phyloP scores from a whole-genome alignment of 2,329 filamentous ascomycete genomes.

The Torrubiella hemipterigena region DNA sequence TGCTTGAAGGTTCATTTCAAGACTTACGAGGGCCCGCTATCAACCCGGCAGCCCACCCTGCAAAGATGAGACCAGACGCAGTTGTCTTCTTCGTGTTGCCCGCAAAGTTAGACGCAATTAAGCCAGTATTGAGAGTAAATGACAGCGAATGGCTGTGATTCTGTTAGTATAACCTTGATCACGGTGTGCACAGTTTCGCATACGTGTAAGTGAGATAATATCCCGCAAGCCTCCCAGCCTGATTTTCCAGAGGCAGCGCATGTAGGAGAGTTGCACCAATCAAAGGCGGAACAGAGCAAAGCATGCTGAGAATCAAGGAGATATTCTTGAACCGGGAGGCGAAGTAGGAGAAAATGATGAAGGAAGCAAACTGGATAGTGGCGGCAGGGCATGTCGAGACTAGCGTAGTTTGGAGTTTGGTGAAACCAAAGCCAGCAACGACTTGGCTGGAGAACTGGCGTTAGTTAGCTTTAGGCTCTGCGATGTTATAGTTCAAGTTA shows the following conservation, averaged over 20 bases:
- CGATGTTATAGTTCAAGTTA: not conserved
- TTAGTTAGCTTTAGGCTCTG: not conserved
- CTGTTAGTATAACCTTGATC: not conserved
- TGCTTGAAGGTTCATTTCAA: not conserved
- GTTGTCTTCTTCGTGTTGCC: constrained; percentile 8
- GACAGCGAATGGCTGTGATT: not conserved
- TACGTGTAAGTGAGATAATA: constrained; percentile 4
- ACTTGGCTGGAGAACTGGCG: constrained; percentile 2
- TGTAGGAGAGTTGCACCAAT: constrained; percentile 1
- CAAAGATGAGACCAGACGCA: constrained; percentile 6
- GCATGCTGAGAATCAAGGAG: not conserved
- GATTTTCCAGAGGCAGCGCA: not conserved
- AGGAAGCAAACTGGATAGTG: constrained; percentile 2
- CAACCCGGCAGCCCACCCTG: constrained; percentile 7
- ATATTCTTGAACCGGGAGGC: constrained; percentile 2
- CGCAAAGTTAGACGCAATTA: constrained; percentile 8
- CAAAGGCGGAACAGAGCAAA: constrained; percentile 1
- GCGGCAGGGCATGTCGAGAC: constrained; percentile 2
- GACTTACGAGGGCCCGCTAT: constrained; percentile 7
- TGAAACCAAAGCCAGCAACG: constrained; percentile 2
- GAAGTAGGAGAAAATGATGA: constrained; percentile 1
- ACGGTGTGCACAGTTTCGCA: not conserved
- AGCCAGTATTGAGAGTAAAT: constrained; percentile 1
- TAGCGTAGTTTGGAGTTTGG: constrained; percentile 1
- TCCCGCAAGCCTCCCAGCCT: constrained; percentile 1